Conservation (phyloP, 2,329 filamentous ascomycete genomes). For the Lecanicillium sp. region DNA sequence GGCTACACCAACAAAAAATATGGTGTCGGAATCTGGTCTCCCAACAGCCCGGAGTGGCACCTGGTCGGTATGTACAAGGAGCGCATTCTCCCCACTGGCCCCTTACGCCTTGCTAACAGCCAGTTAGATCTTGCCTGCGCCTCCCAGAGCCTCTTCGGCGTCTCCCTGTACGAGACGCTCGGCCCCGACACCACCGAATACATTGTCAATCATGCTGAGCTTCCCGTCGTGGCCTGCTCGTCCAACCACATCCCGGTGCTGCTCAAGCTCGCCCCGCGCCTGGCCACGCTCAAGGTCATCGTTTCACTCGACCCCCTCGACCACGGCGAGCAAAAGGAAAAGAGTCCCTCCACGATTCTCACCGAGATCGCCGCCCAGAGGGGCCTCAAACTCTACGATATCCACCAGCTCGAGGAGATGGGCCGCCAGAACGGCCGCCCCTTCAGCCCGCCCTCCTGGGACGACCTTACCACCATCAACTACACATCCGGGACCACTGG, state of each 20-base stretch:
- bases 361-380: slow-evolving; percentile 66
- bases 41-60: slow-evolving; percentile 84
- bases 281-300: slow-evolving; percentile 81
- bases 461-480: slow-evolving; percentile 82
- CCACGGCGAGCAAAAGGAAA: slow-evolving; percentile 66
- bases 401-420: slow-evolving; percentile 74
- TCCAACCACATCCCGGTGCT: slow-evolving; percentile 76
- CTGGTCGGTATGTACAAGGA: slow-evolving; percentile 63
- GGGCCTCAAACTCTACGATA: slow-evolving; percentile 73
- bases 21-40: slow-evolving; percentile 78
- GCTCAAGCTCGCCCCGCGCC: slow-evolving; percentile 69
- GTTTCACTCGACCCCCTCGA: slow-evolving; percentile 80
- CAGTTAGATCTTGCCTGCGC: slow-evolving; percentile 70
- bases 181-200: slow-evolving; percentile 91
- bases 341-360: slow-evolving; percentile 74
- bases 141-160: slow-evolving; percentile 81
- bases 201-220: slow-evolving; percentile 84
- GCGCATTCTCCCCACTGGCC: slow-evolving; percentile 13
- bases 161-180: slow-evolving; percentile 94
- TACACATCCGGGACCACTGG: slow-evolving; percentile 57
- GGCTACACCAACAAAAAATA: slow-evolving; percentile 59
- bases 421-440: slow-evolving; percentile 65
- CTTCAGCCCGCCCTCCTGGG: slow-evolving; percentile 65
- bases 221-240: slow-evolving; percentile 71
- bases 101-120: slow-evolving; percentile 5